A percentile compares a stretch with the other conserved stretches of the same genome.
Conservation (phyloP, 768 basidiomycete genomes). For the Tylopilus plumbeoviolaceoides region DNA sequence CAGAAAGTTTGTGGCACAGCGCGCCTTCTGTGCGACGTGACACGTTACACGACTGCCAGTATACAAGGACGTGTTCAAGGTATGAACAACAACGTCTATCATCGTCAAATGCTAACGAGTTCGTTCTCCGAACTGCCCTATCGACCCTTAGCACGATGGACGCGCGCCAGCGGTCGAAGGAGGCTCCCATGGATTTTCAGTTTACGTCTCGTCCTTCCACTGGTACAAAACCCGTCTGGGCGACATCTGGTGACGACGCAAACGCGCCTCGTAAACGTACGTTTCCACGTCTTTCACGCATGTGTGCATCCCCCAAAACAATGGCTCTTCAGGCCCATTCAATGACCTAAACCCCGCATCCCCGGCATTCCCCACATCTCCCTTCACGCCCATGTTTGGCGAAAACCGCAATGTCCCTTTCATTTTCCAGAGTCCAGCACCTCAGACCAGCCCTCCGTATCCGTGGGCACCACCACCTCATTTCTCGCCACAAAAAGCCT, state of each 20-base stretch:
- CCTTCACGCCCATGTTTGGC: constrained; percentile 53
- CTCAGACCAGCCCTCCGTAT: constrained; percentile 39
- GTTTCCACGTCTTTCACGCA: constrained; percentile 31
- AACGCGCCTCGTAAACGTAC: constrained; percentile 66
- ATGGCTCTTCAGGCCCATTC: constrained; percentile 38
- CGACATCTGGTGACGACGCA: constrained; percentile 38
- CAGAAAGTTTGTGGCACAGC: constrained; percentile 4
- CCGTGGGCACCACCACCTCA: constrained; percentile 65
- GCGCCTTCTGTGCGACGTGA: constrained; percentile 12
- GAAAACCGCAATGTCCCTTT: constrained; percentile 68
- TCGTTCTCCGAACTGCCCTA: neutral
- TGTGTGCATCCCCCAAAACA: constrained; percentile 22
- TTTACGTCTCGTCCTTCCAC: constrained; percentile 65
- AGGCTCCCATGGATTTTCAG: constrained; percentile 88
- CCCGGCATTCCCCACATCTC: constrained; percentile 33
- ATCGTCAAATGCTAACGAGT: neutral
- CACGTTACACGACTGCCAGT: neutral
- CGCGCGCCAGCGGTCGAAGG: constrained; percentile 50
- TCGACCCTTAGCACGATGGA: constrained; percentile 19
- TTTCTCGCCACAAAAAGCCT: constrained; percentile 57
- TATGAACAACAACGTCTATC: constrained; percentile 1
- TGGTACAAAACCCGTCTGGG: constrained; percentile 57
- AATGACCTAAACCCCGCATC: constrained; percentile 38
- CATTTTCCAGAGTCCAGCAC: constrained; percentile 57
- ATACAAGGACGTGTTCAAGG: constrained; percentile 9